Base-by-base conservation (phyloP, 257 asterid genomes). In the Orobanche coerulescens region DNA sequence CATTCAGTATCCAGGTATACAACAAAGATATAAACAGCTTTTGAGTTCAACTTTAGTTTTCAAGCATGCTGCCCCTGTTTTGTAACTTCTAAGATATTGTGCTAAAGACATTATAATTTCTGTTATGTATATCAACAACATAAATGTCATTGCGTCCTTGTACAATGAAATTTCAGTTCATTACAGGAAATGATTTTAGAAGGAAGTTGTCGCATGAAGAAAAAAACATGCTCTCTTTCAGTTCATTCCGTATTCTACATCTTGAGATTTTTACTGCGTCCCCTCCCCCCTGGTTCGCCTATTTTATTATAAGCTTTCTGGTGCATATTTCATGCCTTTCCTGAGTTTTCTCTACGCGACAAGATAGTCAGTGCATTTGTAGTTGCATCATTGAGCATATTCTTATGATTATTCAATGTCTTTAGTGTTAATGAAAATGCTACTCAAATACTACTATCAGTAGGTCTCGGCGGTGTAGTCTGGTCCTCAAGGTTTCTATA, bases 1-100 rank as follows among this genome's bases (percentile, higher is more conserved):
- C 96, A 66, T 93, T 93, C 75, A 89, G 98, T 76, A 86, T 93
- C 76, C 97, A 93, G 98, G 98, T 76, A 86, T 62, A 65, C 19
- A 5, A n/a, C 68, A 33, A 40, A 48, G 49, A 40, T 25, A n/a
- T 25, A 10, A 33, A 33, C 40, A 28, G 5, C 22, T 57, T 15
- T 50, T 42, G 18, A 11, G 36, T 12, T 58, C 16, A 51, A 39
- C 64, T 28, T 39, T 51, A 7, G 3, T 59, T 58, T 50, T 8
- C 31, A 11, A 36, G 23, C 11, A 12, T 63, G 49, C 16, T 44
- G 55, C 18, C 40, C 26, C 43, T 20, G 24, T 25, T 51, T 49
- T 26, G 6, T 28, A 31, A 31, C 51, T 37, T 16, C 4, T 34
- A 18, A 42, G 39, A 46, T 49, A 67, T 54, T 31, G 31, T 23